phyloP scores from a whole-genome alignment of 371 early-diverging fungal genomes.

The Mortierella sp. region DNA sequence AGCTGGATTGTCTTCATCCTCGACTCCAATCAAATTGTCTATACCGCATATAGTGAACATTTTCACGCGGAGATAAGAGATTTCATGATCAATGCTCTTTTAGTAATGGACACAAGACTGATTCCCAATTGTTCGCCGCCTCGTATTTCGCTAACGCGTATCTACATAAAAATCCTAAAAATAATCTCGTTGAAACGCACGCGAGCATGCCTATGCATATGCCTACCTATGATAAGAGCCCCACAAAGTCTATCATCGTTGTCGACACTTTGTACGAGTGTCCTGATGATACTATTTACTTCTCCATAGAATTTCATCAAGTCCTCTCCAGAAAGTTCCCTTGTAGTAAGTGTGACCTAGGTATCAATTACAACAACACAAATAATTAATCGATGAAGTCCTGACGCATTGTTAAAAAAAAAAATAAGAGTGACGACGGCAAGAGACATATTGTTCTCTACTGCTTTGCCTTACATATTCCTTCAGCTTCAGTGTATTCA shows the following conservation, averaged over 20 bases:
- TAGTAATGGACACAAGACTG: slow-evolving; percentile 4
- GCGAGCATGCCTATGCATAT: not conserved
- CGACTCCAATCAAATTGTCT: slow-evolving; percentile 90
- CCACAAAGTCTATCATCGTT: slow-evolving; percentile 75
- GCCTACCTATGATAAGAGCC: slow-evolving; percentile 71
- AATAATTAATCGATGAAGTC: slow-evolving; percentile 2
- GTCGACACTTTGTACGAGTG: slow-evolving; percentile 69
- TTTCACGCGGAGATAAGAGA: not conserved
- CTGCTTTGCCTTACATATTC: slow-evolving; percentile 38
- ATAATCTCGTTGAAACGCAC: no score
- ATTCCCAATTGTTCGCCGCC: not conserved
- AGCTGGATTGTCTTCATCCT: slow-evolving; percentile 86
- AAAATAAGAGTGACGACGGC: not conserved
- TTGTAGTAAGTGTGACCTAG: slow-evolving; percentile 41
- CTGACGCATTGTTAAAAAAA: not conserved
- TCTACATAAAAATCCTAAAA: not conserved
- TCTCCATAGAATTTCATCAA: slow-evolving; percentile 57
- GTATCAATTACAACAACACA: not conserved
- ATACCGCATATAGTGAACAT: slow-evolving; percentile 9
- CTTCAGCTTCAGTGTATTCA: slow-evolving; percentile 30
- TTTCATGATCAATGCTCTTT: not conserved
- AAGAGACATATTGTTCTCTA: not conserved
- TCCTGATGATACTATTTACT: slow-evolving; percentile 70
- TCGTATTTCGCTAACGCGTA: not conserved
- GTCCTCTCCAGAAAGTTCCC: slow-evolving; percentile 45